These are phyloP conservation scores for Logfia minima DNA, from an alignment of 129 eudicot species.

Conservation along the genomic window DNA sequence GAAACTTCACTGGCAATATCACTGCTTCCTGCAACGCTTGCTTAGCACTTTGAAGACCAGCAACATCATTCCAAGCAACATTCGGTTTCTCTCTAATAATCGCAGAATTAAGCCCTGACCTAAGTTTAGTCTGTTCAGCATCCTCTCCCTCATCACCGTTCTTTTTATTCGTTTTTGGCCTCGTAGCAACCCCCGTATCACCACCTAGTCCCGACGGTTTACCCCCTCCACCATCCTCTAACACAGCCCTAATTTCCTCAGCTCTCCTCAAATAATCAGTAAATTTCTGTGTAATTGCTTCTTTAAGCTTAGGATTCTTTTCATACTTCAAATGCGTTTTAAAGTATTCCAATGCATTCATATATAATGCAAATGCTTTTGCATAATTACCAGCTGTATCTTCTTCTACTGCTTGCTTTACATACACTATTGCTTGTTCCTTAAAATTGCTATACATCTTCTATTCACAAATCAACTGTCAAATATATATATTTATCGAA, in stretches of 20 bases:
- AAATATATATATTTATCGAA: background rate
- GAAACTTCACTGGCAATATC: conserved; percentile 64
- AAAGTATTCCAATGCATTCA: conserved; percentile 67
- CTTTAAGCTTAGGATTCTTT: conserved; percentile 66
- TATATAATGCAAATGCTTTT: conserved; percentile 54
- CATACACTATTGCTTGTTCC: conserved; percentile 65
- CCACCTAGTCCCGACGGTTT: conserved; percentile 41
- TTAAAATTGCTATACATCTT: conserved; percentile 75
- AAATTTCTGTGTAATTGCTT: conserved; percentile 63
- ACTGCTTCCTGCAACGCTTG: conserved; percentile 74
- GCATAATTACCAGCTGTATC: conserved; percentile 72
- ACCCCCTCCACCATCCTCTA: conserved; percentile 53
- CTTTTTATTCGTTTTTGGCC: conserved; percentile 51
- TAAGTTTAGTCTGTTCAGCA: conserved; percentile 54
- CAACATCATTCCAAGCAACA: conserved; percentile 68
- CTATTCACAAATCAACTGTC: background rate
- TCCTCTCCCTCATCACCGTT: conserved; percentile 61
- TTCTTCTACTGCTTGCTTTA: conserved; percentile 71
- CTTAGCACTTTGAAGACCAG: conserved; percentile 66
- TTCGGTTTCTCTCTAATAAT: conserved; percentile 66
- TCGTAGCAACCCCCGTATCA: conserved; percentile 61
- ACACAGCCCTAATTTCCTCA: conserved; percentile 68
- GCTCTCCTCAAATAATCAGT: conserved; percentile 77
- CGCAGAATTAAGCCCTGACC: conserved; percentile 60
- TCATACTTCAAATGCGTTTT: conserved; percentile 69